phyloP scores from a whole-genome alignment of 2,329 filamentous ascomycete genomes.

The Aureobasidium sp. region DNA sequence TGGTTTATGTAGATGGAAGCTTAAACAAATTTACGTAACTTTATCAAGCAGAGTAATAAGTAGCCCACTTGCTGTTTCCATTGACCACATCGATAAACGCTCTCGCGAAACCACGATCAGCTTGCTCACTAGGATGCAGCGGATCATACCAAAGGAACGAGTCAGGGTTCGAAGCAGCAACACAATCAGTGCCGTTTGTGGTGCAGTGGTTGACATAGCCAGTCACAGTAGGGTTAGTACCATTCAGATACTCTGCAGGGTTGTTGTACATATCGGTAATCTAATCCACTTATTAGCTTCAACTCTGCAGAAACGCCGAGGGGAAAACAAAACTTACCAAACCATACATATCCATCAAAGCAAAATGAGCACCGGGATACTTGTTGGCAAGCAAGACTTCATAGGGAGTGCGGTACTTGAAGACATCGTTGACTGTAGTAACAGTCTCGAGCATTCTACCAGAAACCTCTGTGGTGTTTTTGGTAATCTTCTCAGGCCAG shows the following conservation, averaged over 20 bases:
- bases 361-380: conserved; percentile 65
- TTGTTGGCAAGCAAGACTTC: conserved; percentile 45
- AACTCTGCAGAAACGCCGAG: too few species aligned
- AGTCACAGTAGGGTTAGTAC: conserved; percentile 68
- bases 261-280: conserved; percentile 71
- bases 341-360: conserved; percentile 72
- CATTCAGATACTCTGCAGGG: conserved; percentile 68
- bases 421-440: conserved; percentile 56
- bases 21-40: too few species aligned
- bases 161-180: conserved; percentile 52
- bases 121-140: conserved; percentile 74
- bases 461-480: conserved; percentile 52
- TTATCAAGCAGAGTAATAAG: conserved; percentile 39
- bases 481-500: conserved; percentile 54
- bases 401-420: conserved; percentile 56
- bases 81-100: conserved; percentile 63
- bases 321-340: conserved; percentile 46
- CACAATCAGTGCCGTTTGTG: conserved; percentile 43
- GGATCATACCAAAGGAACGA: conserved; percentile 80
- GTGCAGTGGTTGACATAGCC: conserved; percentile 65
- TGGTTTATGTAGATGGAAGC: too few species aligned
- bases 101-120: conserved; percentile 62
- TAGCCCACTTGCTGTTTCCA: conserved; percentile 53
- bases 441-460: conserved; percentile 60
- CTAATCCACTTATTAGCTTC: conserved; percentile 30